Conservation (phyloP, 441 rosid species). For the Erysimum pusillum region DNA sequence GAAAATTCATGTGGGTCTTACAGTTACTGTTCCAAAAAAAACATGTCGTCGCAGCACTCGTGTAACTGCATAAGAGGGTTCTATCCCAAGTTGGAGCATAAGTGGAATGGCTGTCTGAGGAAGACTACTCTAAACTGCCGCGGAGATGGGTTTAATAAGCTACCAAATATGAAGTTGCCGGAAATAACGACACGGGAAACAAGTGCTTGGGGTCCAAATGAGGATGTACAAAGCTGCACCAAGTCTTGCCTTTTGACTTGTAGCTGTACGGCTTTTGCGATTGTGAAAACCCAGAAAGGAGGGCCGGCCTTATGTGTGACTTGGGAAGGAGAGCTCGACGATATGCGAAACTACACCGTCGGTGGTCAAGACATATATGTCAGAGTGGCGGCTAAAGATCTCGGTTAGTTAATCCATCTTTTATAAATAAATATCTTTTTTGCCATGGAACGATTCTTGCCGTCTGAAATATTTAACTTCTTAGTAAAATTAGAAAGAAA, state of each 20-base stretch:
- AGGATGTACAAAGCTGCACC: neutral
- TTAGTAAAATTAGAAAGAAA: no score
- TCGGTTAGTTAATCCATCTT: neutral
- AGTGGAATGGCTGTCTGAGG: neutral
- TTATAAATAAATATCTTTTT: no score
- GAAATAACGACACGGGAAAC: no score
- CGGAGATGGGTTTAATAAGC: neutral
- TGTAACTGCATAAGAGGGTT: neutral
- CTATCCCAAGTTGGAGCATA: neutral
- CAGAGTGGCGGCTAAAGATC: neutral
- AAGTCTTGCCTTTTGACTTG: neutral
- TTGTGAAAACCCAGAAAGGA: neutral
- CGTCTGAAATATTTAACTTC: no score
- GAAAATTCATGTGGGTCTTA: neutral
- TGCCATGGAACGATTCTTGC: no score
- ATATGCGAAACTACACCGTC: neutral
- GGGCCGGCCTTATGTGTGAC: neutral
- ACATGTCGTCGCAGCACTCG: neutral
- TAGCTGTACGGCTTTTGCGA: neutral
- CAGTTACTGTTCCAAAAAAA: neutral
- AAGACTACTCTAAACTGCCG: neutral
- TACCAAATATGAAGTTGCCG: constrained; percentile 9
- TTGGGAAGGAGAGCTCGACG: neutral
- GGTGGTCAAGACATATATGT: neutral
- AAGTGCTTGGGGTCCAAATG: no score